Evolutionary conservation across 2,329 filamentous ascomycete species (phyloP), one percentile per base, ranked within the genome.

Genomic region (Karstenula rhodostoma): DNA sequence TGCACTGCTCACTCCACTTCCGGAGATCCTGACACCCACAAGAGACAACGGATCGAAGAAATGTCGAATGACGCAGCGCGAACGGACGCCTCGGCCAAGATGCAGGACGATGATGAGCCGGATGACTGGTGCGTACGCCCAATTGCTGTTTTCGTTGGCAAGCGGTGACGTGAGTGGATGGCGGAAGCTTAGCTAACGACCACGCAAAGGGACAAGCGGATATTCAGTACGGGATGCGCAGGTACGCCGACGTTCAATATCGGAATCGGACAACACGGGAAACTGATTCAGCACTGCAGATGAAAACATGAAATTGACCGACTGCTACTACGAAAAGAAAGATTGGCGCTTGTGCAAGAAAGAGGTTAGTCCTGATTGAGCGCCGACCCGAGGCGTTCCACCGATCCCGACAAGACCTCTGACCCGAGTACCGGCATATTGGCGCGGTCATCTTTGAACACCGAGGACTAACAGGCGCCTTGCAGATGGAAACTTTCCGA

Each of bases 311-410:
- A 94, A 89, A 73, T 86, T 99, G 89, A 97, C 93, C 37, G 92
- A 98, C 77, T 99, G 95, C 80, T 97, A 96, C 78, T 97, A 88
- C 74, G 93, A 94, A 57, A 97, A 94, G 85, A 97, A 94, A 77
- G 95, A 99, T 77, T 99, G 95, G 94, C 85, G 95, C 69, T 84
- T 86, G 59, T 99, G 95, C 80, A 91, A 91, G 74, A 84, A 88
- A 67, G 94, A 98, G 87, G 94, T 96, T 78, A 82, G 90, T 81
- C 29, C 27, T 47, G 49, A 25, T 53, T 53, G 27, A 44, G 51
- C 48, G 22, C n/a, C 32, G 48, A 51, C 23, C 37, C 32, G 43
- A 42, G 59, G 33, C 49, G n/a, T 55, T 33, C 27, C 10, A 35
- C 42, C 52, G 22, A 40, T 37, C 12, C 29, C 42, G 19, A 33